Conservation (phyloP, 768 basidiomycete genomes). For the Collybiopsis confluens region DNA sequence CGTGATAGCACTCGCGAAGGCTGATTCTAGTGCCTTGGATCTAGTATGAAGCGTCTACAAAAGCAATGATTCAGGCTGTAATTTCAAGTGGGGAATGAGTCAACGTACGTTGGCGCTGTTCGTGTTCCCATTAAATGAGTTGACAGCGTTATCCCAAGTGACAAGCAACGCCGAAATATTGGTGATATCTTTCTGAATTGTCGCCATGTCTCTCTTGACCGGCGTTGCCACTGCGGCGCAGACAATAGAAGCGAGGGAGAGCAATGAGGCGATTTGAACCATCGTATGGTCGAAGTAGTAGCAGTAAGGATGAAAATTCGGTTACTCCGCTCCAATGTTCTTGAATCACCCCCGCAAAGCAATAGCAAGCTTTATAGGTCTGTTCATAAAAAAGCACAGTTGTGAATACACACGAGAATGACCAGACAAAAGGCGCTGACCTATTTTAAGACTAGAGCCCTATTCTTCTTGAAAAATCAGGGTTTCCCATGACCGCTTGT, state of each 20-base stretch:
- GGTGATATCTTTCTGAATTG: not conserved
- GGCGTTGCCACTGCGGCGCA: not conserved
- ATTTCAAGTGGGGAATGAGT: not conserved
- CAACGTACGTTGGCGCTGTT: not conserved
- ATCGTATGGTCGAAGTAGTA: not conserved
- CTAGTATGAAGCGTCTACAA: not conserved
- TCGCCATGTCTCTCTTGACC: constrained; percentile 3
- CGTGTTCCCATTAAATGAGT: not conserved
- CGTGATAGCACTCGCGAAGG: not conserved
- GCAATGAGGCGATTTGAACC: not conserved
- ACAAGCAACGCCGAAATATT: constrained; percentile 4
- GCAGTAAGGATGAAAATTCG: not conserved
- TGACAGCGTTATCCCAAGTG: constrained; percentile 4
- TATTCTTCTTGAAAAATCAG: not conserved
- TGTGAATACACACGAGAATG: not conserved
- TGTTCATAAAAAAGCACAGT: not conserved
- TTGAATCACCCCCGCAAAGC: no score
- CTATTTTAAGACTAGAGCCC: constrained; percentile 2
- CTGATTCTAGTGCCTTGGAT: not conserved
- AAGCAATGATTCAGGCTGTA: not conserved
- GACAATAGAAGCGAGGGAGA: not conserved
- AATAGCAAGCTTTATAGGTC: not conserved
- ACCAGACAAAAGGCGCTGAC: no score
- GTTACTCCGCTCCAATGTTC: not conserved
- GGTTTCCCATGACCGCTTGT: not conserved